Evolutionary conservation across 2,329 filamentous ascomycete species (phyloP).

Genomic region (Falciphora oryzae): DNA sequence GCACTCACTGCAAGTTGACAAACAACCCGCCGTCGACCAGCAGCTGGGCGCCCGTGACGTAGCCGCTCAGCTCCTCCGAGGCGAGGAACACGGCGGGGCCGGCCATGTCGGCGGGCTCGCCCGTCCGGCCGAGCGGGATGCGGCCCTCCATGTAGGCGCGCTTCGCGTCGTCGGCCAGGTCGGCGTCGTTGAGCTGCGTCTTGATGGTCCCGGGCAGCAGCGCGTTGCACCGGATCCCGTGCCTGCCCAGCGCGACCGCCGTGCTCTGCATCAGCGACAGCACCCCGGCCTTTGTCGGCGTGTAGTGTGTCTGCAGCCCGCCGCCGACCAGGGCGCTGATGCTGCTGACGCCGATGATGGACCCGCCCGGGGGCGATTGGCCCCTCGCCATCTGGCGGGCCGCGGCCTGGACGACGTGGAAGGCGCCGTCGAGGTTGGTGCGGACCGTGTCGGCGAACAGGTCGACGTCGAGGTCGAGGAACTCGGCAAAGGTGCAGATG

Average conservation of each 20-base stretch:
- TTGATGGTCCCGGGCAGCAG: conserved; percentile 64
- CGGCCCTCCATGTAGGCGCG: conserved; percentile 59
- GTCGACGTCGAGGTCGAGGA: conserved; percentile 65
- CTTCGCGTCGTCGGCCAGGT: conserved; percentile 60
- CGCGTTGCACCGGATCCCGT: conserved; percentile 64
- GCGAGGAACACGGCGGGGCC: conserved; percentile 69
- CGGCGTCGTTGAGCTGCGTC: conserved; percentile 64
- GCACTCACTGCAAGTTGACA: conserved; percentile 57
- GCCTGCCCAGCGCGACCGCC: conserved; percentile 59
- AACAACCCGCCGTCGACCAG: conserved; percentile 70
- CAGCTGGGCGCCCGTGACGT: conserved; percentile 63
- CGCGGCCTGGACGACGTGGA: conserved; percentile 80
- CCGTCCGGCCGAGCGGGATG: conserved; percentile 59
- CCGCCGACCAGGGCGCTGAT: conserved; percentile 60
- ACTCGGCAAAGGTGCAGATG: conserved; percentile 82
- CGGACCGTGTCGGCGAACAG: conserved; percentile 67
- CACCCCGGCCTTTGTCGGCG: conserved; percentile 66
- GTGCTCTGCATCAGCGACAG: conserved; percentile 63
- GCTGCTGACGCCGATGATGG: conserved; percentile 48
- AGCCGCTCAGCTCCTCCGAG: conserved; percentile 57
- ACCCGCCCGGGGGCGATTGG: conserved; percentile 62
- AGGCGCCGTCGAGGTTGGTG: conserved; percentile 84
- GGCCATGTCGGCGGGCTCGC: conserved; percentile 56
- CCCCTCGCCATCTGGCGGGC: conserved; percentile 70
- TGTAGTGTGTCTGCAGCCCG: conserved; percentile 64